These are phyloP conservation scores for Inonotus hispidus DNA, from an alignment of 1,284 basidiomycete genomes.

Conservation along the genomic window DNA sequence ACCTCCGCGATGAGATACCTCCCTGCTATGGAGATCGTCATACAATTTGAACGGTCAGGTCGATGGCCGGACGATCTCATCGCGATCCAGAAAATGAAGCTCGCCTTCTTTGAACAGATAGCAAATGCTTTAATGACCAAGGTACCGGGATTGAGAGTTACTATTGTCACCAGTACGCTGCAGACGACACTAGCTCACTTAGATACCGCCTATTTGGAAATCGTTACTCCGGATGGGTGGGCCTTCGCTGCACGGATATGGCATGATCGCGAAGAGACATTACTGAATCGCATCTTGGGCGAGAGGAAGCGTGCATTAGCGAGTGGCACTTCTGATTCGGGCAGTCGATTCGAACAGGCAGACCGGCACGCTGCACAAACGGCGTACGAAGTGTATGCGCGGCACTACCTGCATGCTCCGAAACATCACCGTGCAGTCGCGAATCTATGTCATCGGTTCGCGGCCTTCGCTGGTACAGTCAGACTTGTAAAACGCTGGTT, in stretches of 20 bases:
- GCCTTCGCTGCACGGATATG: conserved; percentile 82
- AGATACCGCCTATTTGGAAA: conserved; percentile 72
- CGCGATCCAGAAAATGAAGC: conserved; percentile 93
- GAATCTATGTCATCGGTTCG: conserved; percentile 73
- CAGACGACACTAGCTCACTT: conserved; percentile 48
- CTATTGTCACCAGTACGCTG: conserved; percentile 53
- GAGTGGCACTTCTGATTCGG: conserved; percentile 33
- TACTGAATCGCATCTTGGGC: conserved; percentile 70
- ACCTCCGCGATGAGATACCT: conserved; percentile 59
- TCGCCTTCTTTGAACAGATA: conserved; percentile 84
- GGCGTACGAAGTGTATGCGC: conserved; percentile 61
- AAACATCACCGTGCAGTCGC: conserved; percentile 83
- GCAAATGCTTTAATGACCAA: conserved; percentile 57
- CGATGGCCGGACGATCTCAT: conserved; percentile 94
- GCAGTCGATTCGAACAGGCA: conserved; percentile 30
- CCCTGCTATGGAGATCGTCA: conserved; percentile 64
- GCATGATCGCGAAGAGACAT: conserved; percentile 80
- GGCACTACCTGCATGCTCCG: conserved; percentile 74
- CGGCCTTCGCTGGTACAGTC: conserved; percentile 80
- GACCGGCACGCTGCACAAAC: conserved; percentile 53
- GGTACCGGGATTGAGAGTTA: conserved; percentile 47
- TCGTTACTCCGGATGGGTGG: conserved; percentile 81
- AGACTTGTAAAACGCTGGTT: conserved; percentile 93
- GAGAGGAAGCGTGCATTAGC: conserved; percentile 30
- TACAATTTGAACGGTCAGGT: conserved; percentile 89